Base-by-base conservation (phyloP, 257 asterid genomes). In the Sherardia arvensis region DNA sequence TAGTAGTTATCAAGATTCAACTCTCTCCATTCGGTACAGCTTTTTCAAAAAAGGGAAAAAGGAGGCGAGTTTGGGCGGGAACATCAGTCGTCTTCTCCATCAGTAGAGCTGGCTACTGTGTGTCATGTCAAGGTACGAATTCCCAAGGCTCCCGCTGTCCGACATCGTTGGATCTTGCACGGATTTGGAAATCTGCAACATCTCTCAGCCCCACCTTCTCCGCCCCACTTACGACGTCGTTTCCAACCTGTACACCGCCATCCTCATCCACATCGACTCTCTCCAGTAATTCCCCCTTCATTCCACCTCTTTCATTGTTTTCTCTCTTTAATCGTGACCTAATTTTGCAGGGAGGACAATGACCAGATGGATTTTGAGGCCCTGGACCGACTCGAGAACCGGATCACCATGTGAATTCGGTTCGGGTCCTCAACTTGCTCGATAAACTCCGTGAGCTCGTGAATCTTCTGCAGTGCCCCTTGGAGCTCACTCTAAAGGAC, bases 351-450 rank as follows among this genome's bases (percentile, higher is more conserved):
- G 77, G 96, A 85, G 49, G 97, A 89, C n/a, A 72, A 77, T 34
- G 93, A 76, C 58, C 87, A 85, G 69, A 77, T 87, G 77, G 96
- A 87, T 68, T 92, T 92, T 61, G 89, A 77, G 61, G 96, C 91
- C 55, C 76, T 89, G 74, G 88, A 84, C 80, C 83, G 71, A 69
- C 74, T 92, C 7, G 95, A 90, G 61, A 89, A 85, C 95, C 96
- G 21, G 97, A 92, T 21, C 61, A 69, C 43, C 99, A 92, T 40
- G 66, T 74, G 15, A 85, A 85, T 59, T 72, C 96, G 23, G 70
- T 84, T 64, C 88, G 68, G 36, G 20, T 76, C 54, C 71, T 81
- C 71, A 83, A 85, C 79, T 62, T 92, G 78, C 80, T 54, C 65
- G 69, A 75, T 67, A 83, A 79, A 63, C 65, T 90, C 62, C 80